Evolutionary conservation across 306 rosid species (phyloP).

Genomic region (Vigna mungo): DNA sequence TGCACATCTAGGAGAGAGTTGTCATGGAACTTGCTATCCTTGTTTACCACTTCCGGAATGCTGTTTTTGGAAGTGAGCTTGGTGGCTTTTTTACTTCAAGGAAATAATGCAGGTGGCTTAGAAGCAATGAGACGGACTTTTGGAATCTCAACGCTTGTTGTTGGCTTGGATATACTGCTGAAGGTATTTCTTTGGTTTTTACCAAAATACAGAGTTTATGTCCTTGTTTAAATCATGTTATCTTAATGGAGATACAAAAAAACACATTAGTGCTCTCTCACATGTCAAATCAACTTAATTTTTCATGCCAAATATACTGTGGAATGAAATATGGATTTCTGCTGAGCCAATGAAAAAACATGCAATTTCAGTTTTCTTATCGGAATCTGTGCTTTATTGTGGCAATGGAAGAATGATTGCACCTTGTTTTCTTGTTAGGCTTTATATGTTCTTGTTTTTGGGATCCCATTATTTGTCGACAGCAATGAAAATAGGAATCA

Average conservation of each 20-base stretch:
- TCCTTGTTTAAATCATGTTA: neutral
- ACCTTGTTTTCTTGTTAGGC: constrained; percentile 52
- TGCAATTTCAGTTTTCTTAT: neutral
- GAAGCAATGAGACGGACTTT: constrained; percentile 70
- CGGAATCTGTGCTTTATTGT: neutral
- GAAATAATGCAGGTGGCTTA: constrained; percentile 64
- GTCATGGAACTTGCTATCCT: constrained; percentile 38
- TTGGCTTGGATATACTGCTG: constrained; percentile 66
- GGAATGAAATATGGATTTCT: neutral
- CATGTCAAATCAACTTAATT: neutral
- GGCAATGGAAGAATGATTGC: constrained; percentile 27
- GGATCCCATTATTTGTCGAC: constrained; percentile 65
- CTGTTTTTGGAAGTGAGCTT: constrained; percentile 69
- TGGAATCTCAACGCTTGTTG: constrained; percentile 62
- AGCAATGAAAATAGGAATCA: constrained; percentile 48
- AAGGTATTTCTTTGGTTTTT: constrained; percentile 52
- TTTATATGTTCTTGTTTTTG: constrained; percentile 59
- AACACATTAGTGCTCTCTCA: neutral
- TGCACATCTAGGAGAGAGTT: constrained; percentile 60
- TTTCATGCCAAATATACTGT: neutral
- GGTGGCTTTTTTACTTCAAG: constrained; percentile 73
- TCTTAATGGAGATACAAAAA: constrained; percentile 3
- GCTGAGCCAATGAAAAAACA: neutral
- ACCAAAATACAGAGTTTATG: neutral
- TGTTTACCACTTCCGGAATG: constrained; percentile 73